These are phyloP conservation scores for Kwoniella bestiolae DNA, from an alignment of 768 basidiomycete genomes.

Conservation along the genomic window DNA sequence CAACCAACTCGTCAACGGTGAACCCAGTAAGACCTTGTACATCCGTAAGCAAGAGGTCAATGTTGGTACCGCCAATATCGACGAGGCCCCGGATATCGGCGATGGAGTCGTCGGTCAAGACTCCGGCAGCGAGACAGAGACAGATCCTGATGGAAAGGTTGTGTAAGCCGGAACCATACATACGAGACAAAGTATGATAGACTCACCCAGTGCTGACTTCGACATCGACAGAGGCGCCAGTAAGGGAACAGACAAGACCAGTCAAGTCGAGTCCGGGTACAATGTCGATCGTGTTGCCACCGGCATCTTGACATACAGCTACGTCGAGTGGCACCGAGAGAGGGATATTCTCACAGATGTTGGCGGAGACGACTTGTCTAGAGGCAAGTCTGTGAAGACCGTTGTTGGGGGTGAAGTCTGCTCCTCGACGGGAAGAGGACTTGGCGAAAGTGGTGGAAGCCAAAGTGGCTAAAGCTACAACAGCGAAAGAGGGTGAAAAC, in stretches of 20 bases:
- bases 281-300: background rate
- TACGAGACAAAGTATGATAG: background rate
- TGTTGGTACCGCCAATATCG: conserved; percentile 1
- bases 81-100: background rate
- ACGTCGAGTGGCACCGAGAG: background rate
- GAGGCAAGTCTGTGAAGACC: conserved; percentile 1
- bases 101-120: background rate
- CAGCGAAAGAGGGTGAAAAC: background rate
- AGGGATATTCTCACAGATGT: background rate
- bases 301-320: background rate
- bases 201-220: conserved; percentile 1
- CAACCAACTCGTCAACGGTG: background rate
- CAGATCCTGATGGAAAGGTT: background rate
- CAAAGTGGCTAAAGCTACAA: background rate
- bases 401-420: background rate
- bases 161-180: background rate
- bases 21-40: background rate
- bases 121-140: background rate
- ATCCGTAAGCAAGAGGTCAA: background rate
- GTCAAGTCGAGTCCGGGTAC: background rate
- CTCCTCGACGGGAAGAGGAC: background rate
- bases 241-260: conserved; percentile 5
- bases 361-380: background rate
- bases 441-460: background rate
- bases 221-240: background rate